Percentiles rank a stretch among this genome's conserved stretches.
phyloP scores from a whole-genome alignment of 306 rosid species.

The Rosa persica region DNA sequence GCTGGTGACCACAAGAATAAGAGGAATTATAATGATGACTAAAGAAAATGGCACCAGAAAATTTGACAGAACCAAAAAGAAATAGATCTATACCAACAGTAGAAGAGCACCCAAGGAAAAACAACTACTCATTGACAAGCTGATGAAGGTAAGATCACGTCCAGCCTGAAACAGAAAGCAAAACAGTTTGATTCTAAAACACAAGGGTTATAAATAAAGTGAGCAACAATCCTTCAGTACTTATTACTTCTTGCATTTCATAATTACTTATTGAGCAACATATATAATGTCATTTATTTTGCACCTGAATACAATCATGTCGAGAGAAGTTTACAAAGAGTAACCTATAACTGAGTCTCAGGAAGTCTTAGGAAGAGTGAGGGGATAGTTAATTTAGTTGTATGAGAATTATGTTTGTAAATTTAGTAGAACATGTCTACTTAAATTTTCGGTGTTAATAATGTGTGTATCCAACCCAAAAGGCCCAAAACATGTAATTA shows the following conservation, averaged over 20 bases:
- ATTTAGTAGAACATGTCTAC: neutral
- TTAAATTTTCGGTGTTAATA: neutral
- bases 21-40: neutral
- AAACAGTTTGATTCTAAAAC: neutral
- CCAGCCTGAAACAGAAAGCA: conserved; percentile 3
- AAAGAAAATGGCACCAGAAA: neutral
- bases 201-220: neutral
- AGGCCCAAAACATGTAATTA: neutral
- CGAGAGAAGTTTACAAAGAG: neutral
- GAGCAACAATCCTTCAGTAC: neutral
- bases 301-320: neutral
- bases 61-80: neutral
- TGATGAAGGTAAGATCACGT: conserved; percentile 11
- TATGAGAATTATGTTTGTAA: neutral
- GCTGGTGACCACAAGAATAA: neutral
- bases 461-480: neutral
- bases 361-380: neutral
- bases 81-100: neutral
- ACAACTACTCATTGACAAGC: conserved; percentile 9
- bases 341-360: neutral
- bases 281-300: neutral
- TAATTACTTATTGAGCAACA: neutral
- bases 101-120: conserved; percentile 13
- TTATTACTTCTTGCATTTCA: neutral
- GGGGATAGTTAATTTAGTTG: neutral